Evolutionary conservation across 2,329 filamentous ascomycete genomes (phyloP).

Genomic region (Nemania bipapillata): DNA sequence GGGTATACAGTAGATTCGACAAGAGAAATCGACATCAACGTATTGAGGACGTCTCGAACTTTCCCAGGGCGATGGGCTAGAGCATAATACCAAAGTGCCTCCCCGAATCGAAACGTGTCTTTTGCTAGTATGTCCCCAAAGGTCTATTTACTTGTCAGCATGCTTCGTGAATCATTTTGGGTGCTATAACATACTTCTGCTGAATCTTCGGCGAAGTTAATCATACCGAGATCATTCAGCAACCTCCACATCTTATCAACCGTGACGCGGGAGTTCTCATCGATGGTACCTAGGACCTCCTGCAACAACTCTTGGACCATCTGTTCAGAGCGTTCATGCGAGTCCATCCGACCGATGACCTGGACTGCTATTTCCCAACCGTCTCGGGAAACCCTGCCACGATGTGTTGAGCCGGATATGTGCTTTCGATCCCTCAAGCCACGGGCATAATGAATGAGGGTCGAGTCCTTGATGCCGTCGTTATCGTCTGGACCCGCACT

Average conservation of each 20-base stretch:
- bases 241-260: constrained; percentile 85
- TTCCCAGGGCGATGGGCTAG: constrained; percentile 81
- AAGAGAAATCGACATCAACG: constrained; percentile 87
- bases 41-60: constrained; percentile 84
- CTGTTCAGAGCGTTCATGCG: constrained; percentile 74
- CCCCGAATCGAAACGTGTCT: constrained; percentile 80
- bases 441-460: constrained; percentile 80
- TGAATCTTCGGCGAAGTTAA: constrained; percentile 79
- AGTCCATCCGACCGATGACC: constrained; percentile 82
- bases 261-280: constrained; percentile 73
- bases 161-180: neutral
- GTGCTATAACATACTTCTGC: constrained; percentile 73
- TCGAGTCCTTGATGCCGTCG: constrained; percentile 79
- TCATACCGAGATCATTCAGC: constrained; percentile 80
- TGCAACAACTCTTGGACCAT: constrained; percentile 78
- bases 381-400: constrained; percentile 61
- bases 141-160: constrained; percentile 65
- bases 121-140: constrained; percentile 82
- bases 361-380: constrained; percentile 93
- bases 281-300: constrained; percentile 69
- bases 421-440: constrained; percentile 68
- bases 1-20: constrained; percentile 87
- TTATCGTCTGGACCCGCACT: constrained; percentile 66
- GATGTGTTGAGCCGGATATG: constrained; percentile 53
- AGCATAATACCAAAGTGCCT: constrained; percentile 90